These are phyloP conservation scores for Amphibolis antarctica DNA, from an alignment of 106 monocot genomes.

Conservation along the genomic window DNA sequence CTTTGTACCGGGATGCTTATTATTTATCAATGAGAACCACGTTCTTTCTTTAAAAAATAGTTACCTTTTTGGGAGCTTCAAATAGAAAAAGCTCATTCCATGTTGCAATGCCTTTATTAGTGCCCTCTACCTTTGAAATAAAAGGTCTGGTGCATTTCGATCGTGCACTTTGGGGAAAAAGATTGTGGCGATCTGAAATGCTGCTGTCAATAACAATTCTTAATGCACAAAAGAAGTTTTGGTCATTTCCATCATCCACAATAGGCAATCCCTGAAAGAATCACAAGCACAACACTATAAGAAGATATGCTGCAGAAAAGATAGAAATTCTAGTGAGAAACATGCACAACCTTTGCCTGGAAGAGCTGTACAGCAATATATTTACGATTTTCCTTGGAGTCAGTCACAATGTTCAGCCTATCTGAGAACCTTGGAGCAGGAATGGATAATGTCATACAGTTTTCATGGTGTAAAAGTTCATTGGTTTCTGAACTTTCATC, in stretches of 20 bases:
- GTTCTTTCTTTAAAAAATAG: no score
- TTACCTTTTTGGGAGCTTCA: constrained; percentile 87
- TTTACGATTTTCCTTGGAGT: constrained; percentile 39
- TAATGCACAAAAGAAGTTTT: constrained; percentile 88
- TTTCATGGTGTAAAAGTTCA: constrained; percentile 42
- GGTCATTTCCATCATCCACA: constrained; percentile 73
- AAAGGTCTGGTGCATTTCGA: constrained; percentile 63
- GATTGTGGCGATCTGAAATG: constrained; percentile 52
- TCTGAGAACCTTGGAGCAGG: constrained; percentile 75
- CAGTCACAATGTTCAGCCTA: constrained; percentile 54
- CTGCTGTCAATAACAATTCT: constrained; percentile 54
- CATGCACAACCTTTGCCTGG: constrained; percentile 54
- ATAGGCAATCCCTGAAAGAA: constrained; percentile 63
- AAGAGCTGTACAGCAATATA: constrained; percentile 76
- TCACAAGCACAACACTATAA: not conserved
- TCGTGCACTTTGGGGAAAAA: constrained; percentile 97
- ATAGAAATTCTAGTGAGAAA: not conserved
- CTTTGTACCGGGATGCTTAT: no score
- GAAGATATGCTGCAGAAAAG: not conserved
- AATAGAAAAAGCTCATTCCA: constrained; percentile 99
- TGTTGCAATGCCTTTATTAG: constrained; percentile 34
- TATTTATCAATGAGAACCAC: no score
- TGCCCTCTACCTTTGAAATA: constrained; percentile 23
- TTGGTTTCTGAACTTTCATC: constrained; percentile 40
- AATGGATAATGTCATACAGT: constrained; percentile 34